Evolutionary conservation across 1,139 yeast genomes (phyloP), one percentile per base, ranked within the genome.

Genomic region (Torulaspora globosa): DNA sequence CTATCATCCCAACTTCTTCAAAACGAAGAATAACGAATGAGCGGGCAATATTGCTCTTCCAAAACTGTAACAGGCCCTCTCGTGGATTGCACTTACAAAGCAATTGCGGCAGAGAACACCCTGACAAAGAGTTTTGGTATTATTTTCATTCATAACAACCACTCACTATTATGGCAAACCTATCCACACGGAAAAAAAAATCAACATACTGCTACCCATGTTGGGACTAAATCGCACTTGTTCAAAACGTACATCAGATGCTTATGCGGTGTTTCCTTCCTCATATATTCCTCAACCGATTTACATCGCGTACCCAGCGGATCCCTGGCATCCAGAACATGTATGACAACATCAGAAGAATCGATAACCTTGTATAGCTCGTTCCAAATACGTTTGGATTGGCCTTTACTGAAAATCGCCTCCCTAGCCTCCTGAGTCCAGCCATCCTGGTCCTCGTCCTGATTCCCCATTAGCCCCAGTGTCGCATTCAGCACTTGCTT

Each of bases 141-240:
- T 16, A 19, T 38, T 12, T 7, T 39, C 16, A 26, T 19, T 30
- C 23, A 14, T 16, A 16, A 30, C 34, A 23, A 5, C 23, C 16
- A 16, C 7, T 21, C 18, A 31, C 34, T 7, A 23, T 18, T 21
- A 9, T 26, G 27, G 26, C 12, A 14, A 18, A 24, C 14, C 30
- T 19, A 19, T 7, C 24, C 16, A 46, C 38, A 46, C 51, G 40
- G 42, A 46, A 50, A 50, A 47, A 55, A 55, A 48, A 40, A 41
- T 45, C 65, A 71, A 89, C 97, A 79, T 87, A 92, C 97, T 64
- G 98, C 96, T 62, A 89, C 97, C 97, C 97, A 92, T 48, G 97
- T 92, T 53, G 98, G 98, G 44, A 94, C 97, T 62, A 92, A 79
- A 74, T 92, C 98, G 78, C 97, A 89, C 78, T 92, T 92, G 78